phyloP scores from a whole-genome alignment of 1,139 yeast species.

The Kurtzmaniella natalensis region DNA sequence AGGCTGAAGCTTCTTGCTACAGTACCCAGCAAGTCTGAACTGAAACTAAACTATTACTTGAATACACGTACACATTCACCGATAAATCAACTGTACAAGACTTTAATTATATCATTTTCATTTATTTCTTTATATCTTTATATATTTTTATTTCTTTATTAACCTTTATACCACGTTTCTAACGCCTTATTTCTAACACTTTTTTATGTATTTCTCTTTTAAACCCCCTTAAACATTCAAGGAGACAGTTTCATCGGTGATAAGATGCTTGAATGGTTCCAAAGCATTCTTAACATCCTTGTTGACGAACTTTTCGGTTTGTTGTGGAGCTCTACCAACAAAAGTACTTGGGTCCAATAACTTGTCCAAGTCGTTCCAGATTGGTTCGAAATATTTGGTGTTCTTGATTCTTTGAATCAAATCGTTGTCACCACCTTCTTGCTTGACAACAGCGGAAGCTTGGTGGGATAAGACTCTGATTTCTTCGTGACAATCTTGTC shows the following conservation, averaged over 20 bases:
- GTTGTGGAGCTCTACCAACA: slow-evolving; percentile 98
- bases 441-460: slow-evolving; percentile 96
- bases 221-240: slow-evolving; percentile 30
- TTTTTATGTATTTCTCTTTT: too few species aligned
- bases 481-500: slow-evolving; percentile 98
- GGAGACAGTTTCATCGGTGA: slow-evolving; percentile 60
- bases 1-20: too few species aligned
- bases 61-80: too few species aligned
- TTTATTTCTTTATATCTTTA: too few species aligned
- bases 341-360: slow-evolving; percentile 90
- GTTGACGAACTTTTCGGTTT: slow-evolving; percentile 87
- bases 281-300: slow-evolving; percentile 83
- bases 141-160: too few species aligned
- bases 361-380: slow-evolving; percentile 74
- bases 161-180: too few species aligned
- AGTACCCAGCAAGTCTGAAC: too few species aligned
- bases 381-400: slow-evolving; percentile 83
- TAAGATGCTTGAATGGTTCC: slow-evolving; percentile 55
- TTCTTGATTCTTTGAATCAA: slow-evolving; percentile 82
- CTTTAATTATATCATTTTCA: too few species aligned
- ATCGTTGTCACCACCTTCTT: slow-evolving; percentile 98
- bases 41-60: too few species aligned
- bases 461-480: slow-evolving; percentile 95
- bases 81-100: too few species aligned
- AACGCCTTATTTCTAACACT: too few species aligned